phyloP scores from a whole-genome alignment of 352 stramenopile genomes.

The Phytophthora pseudosyringae region DNA sequence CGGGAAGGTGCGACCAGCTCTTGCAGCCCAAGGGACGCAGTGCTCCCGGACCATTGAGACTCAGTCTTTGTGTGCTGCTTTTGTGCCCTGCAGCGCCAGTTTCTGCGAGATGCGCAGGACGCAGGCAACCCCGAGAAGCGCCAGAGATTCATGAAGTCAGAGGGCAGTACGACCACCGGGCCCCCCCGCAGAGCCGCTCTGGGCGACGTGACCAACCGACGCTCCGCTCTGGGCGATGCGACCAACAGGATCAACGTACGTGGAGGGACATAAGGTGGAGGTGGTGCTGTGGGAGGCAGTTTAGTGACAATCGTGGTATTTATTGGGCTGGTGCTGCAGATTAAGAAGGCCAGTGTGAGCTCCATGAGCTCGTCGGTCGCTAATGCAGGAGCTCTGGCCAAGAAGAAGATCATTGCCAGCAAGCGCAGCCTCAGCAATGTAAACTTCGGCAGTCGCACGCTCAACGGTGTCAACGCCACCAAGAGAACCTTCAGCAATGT shows the following conservation, averaged over 20 bases:
- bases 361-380: constrained; percentile 43
- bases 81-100: constrained; percentile 37
- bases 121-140: constrained; percentile 65
- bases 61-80: constrained; percentile 13
- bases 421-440: constrained; percentile 51
- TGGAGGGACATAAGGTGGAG: neutral
- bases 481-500: constrained; percentile 36
- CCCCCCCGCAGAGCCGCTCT: constrained; percentile 40
- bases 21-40: neutral
- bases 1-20: constrained; percentile 48
- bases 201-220: constrained; percentile 76
- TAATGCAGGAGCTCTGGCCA: constrained; percentile 32
- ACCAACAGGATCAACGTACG: constrained; percentile 81
- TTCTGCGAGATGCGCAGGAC: constrained; percentile 55
- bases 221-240: constrained; percentile 60
- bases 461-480: constrained; percentile 25
- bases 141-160: constrained; percentile 54
- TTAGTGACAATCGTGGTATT: constrained; percentile 13
- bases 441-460: constrained; percentile 24
- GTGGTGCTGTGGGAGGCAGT: neutral
- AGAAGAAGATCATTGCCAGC: constrained; percentile 55
- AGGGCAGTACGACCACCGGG: constrained; percentile 32
- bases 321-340: constrained; percentile 30
- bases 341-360: constrained; percentile 60
- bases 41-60: neutral